These are phyloP conservation scores for Talaromyces sp. DNA, from an alignment of 2,329 filamentous ascomycete species.

Conservation along the genomic window DNA sequence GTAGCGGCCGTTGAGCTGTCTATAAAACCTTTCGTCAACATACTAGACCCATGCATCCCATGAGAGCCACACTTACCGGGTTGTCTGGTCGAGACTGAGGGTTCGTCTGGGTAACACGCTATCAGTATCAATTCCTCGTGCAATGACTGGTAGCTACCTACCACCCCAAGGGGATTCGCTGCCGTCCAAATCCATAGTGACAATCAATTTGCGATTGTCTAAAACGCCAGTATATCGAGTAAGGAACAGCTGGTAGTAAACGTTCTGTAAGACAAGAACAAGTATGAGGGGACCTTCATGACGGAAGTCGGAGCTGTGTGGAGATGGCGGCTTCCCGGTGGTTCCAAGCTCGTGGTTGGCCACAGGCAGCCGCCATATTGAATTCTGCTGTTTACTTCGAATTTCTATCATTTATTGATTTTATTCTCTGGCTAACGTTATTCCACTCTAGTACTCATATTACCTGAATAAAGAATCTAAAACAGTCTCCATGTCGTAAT, in stretches of 20 bases:
- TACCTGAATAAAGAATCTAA: neutral
- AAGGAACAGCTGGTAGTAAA: neutral
- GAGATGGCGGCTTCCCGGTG: constrained; percentile 3
- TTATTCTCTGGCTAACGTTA: neutral
- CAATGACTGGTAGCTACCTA: constrained; percentile 26
- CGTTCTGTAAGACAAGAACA: neutral
- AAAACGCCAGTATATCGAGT: neutral
- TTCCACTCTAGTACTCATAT: neutral
- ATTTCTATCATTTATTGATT: neutral
- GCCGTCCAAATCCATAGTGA: constrained; percentile 37
- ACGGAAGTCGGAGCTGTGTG: constrained; percentile 12
- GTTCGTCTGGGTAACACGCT: constrained; percentile 36
- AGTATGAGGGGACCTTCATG: constrained; percentile 14
- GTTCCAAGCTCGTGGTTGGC: constrained; percentile 10
- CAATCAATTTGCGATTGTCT: neutral
- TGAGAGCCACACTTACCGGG: constrained; percentile 24
- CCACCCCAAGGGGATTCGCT: constrained; percentile 49
- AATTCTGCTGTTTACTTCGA: neutral
- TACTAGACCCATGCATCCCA: neutral
- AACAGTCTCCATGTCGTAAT: neutral
- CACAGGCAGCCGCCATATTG: constrained; percentile 5
- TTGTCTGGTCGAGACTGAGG: constrained; percentile 32
- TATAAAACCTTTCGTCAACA: constrained; percentile 16
- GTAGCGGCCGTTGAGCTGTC: constrained; percentile 18
- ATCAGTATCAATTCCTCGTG: constrained; percentile 6